Evolutionary conservation across 179 eudicot species (phyloP).

Genomic region (Pouteria campechiana): DNA sequence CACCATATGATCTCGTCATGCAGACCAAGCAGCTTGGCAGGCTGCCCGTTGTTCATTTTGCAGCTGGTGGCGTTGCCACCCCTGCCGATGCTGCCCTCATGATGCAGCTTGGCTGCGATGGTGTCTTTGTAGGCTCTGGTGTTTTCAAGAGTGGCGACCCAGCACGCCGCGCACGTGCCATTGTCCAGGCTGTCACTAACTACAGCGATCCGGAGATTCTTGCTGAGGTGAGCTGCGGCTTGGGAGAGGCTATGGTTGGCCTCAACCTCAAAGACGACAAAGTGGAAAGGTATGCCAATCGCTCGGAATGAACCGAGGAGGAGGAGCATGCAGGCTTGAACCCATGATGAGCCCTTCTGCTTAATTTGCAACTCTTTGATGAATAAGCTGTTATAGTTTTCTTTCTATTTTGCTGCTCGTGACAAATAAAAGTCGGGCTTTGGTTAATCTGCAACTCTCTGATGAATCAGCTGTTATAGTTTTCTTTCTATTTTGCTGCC

Average conservation of each 20-base stretch:
- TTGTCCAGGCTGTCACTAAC: constrained; percentile 75
- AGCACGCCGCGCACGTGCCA: constrained; percentile 48
- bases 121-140: constrained; percentile 71
- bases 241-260: constrained; percentile 85
- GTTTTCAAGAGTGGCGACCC: constrained; percentile 81
- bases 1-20: constrained; percentile 66
- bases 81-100: constrained; percentile 74
- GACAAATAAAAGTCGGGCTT: no score
- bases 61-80: constrained; percentile 74
- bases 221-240: constrained; percentile 68
- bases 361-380: no score
- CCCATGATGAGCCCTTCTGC: no score
- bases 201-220: constrained; percentile 63
- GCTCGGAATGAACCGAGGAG: constrained; percentile 56
- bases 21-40: constrained; percentile 72
- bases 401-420: no score
- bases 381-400: no score
- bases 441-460: no score
- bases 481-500: no score
- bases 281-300: constrained; percentile 71
- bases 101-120: constrained; percentile 79
- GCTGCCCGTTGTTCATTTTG: constrained; percentile 70
- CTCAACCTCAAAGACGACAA: constrained; percentile 57
- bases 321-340: no score
- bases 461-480: no score